Evolutionary conservation across 345 rosid species (phyloP), one percentile per base, ranked within the genome.

Genomic region (Syzygium aqueum): DNA sequence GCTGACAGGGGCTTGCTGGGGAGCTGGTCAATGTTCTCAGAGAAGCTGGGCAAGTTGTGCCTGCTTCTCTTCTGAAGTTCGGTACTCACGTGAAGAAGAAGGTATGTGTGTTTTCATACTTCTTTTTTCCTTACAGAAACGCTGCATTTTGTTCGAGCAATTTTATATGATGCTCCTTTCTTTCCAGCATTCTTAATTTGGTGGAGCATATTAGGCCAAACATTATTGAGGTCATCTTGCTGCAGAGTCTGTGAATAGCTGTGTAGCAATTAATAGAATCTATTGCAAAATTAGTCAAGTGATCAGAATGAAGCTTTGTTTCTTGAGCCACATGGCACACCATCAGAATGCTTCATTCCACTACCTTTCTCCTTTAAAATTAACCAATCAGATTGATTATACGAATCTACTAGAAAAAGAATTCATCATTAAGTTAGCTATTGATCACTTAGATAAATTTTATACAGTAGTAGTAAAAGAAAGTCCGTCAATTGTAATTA

Each of bases 11-110:
- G 88, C 99, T 96, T 86, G 88, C 99, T 22, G 99, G 99, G 87
- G 99, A 97, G 93, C 94, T 97, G 87, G 96, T 97, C 90, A 97
- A 97, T 90, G 95, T 97, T 87, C 96, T 97, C 22, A 93, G 91
- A 59, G 99, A 97, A 93, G 99, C 99, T 22, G 93, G 95, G 88
- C 99, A 97, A 92, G 88, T 93, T 22, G 98, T 97, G 87, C 99
- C 99, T 4, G 91, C 88, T 86, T 94, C 93, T 85, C 96, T 96
- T 87, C 87, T 94, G 92, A 97, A 96, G 88, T 97, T 97, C 65
- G 99, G 98, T 59, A 95, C 99, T 87, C 99, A 97, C 89, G 99
- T 96, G 56, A 97, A 96, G 95, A 96, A 96, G 87, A 96, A 96
- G 98, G 99, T 96, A 28, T 28, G 84, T 21, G 19, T 63, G 25